Base-by-base conservation (phyloP, 345 rosid genomes). In the Moricandia arvensis region DNA sequence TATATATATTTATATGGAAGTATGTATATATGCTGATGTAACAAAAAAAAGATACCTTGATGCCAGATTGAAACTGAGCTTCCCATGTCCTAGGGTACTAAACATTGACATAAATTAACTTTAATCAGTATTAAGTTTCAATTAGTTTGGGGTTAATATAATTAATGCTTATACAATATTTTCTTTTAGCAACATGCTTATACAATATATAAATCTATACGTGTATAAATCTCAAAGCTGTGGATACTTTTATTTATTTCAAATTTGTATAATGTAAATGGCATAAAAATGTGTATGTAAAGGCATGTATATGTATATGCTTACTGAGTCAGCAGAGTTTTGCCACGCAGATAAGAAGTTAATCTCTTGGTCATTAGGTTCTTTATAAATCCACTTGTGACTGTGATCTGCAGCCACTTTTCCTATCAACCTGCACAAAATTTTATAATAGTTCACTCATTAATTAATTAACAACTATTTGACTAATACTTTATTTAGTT, bases 41-140 rank as follows among this genome's bases (percentile, higher is more conserved):
- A 29, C 21, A 13, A n/a, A 47, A 3, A 27, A 35, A 27, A 38
- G 13, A 65, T 82, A 94, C 98, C 93, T 94, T 87, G 75, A 94
- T 87, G 27, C 98, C 98, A 63, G 93, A 87, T 80, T 87, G 97
- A 82, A 94, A 94, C 87, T 94, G 98, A 59, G 97, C 97, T 80
- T 91, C 98, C 98, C 98, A 94, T 69, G 98, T 91, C 87, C 96
- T 87, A 61, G 98, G 98, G 58, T 88, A 87, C 98, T 94, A 86
- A 55, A 74, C 37, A 81, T 37, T 58, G 59, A 64, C 72, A 66
- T 26, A 0, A 45, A n/a, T n/a, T n/a, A n/a, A 45, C 53, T n/a
- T n/a, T 45, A 7, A n/a, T 45, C 13, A 43, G 49, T 43, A 13
- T 45, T 45, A 45, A 45, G 53, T 45, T 45, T 45, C 6, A n/a